Evolutionary conservation across 257 asterid genomes (phyloP), one percentile per base, ranked within the genome.

Genomic region (Cordia subcordata): DNA sequence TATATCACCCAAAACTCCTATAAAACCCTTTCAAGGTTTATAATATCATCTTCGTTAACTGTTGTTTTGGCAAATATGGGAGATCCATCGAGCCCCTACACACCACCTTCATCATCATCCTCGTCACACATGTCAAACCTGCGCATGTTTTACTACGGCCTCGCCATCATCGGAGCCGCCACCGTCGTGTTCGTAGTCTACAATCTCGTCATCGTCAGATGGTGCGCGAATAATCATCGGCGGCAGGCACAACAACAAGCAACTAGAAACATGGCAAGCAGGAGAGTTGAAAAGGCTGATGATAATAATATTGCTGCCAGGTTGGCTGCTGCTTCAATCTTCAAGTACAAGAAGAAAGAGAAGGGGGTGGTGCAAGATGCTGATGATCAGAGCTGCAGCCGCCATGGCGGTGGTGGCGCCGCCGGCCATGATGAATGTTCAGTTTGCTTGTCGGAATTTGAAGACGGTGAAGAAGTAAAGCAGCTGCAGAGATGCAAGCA

Each of bases 361-460:
- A 33, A 18, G 21, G 61, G 11, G 5, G 55, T 0, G 17, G 11
- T n/a, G n/a, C n/a, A n/a, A n/a, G 5, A 11, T 14, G 19, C 19
- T 52, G 22, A 66, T 3, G 70, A 44, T 44, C 13, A 59, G 13
- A 19, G 22, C 40, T 33, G 39, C 10, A 11, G 71, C 60, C 17
- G n/a, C n/a, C n/a, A n/a, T n/a, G n/a, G n/a, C n/a, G n/a, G n/a
- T n/a, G 59, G n/a, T 19, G 61, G 21, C 22, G 64, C 35, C n/a
- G 62, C 16, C 0, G 57, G 54, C 17, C 79, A 70, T 13, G 45
- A 62, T 1, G 84, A 79, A 46, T 86, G 94, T 57, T 75, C 68
- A 9, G 94, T 89, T 39, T 89, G 95, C 58, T 60, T 86, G n/a
- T 80, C 95, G 3, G 86, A 23, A 54, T 75, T 79, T 49, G 91